Percentiles rank a stretch among this genome's conserved stretches.
Conservation (phyloP, 2,329 filamentous ascomycete genomes). For the Alternaria dauci region DNA sequence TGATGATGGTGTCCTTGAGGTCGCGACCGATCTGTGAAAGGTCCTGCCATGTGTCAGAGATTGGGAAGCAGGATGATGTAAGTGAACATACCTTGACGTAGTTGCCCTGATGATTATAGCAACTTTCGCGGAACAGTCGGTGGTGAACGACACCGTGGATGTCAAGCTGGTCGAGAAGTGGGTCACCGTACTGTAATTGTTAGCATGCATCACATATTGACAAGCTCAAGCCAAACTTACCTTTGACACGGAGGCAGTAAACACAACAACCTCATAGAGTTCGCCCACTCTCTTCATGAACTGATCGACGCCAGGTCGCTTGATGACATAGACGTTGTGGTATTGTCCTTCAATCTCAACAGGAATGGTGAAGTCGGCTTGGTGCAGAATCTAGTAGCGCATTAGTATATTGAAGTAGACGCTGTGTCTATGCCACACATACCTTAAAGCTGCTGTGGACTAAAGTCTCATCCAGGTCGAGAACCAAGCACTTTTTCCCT, state of each 20-base stretch:
- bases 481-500: constrained; percentile 90
- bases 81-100: constrained; percentile 78
- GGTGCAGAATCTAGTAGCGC: constrained; percentile 81
- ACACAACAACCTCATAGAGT: constrained; percentile 97
- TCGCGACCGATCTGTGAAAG: constrained; percentile 96
- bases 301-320: constrained; percentile 95
- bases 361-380: constrained; percentile 98
- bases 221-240: constrained; percentile 56
- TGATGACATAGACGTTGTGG: constrained; percentile 99
- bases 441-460: constrained; percentile 99
- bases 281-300: constrained; percentile 99
- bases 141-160: constrained; percentile 98
- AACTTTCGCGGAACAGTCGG: constrained; percentile 95
- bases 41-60: constrained; percentile 62
- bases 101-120: constrained; percentile 99
- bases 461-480: constrained; percentile 95
- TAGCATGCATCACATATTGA: constrained; percentile 14
- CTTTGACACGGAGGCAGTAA: constrained; percentile 98
- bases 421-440: constrained; percentile 30
- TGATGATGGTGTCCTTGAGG: constrained; percentile 97
- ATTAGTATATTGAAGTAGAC: constrained; percentile 20
- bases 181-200: constrained; percentile 82
- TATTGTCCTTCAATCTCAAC: constrained; percentile 99
- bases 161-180: constrained; percentile 92
- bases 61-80: not conserved